phyloP scores from a whole-genome alignment of 1,139 yeast species.

The Entelexis paramagnoliae region DNA sequence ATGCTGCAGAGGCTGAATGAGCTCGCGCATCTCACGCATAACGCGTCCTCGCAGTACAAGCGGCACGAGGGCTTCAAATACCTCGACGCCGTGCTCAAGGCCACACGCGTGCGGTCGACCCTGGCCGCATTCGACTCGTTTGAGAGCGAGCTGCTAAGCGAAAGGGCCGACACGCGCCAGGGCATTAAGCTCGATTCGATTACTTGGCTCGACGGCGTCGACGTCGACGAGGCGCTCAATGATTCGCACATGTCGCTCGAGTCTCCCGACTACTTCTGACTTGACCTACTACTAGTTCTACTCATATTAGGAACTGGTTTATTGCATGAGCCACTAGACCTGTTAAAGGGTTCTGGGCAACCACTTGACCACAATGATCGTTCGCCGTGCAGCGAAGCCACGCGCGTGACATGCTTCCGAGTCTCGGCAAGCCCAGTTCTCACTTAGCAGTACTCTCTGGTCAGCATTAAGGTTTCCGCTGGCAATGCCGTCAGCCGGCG shows the following conservation, averaged over 20 bases:
- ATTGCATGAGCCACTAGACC: too few relatives aligned
- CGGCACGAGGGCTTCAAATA: constrained; percentile 32
- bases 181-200: constrained; percentile 19
- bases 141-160: constrained; percentile 3
- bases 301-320: too few relatives aligned
- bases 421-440: too few relatives aligned
- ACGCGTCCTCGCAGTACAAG: constrained; percentile 36
- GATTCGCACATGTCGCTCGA: neutral
- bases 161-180: neutral
- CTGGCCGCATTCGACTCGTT: constrained; percentile 8
- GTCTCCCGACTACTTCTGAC: neutral
- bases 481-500: too few relatives aligned
- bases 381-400: too few relatives aligned
- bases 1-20: constrained; percentile 50
- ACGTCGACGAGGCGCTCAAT: neutral
- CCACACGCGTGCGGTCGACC: constrained; percentile 32
- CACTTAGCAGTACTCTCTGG: too few relatives aligned
- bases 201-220: constrained; percentile 13
- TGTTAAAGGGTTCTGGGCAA: too few relatives aligned
- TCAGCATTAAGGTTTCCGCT: too few relatives aligned
- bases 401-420: too few relatives aligned
- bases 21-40: constrained; percentile 30
- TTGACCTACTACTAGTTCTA: too few relatives aligned
- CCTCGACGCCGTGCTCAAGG: constrained; percentile 33
- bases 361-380: too few relatives aligned